Percentiles rank a stretch among this genome's conserved stretches.
phyloP scores from a whole-genome alignment of 2,329 filamentous ascomycete genomes.

The Aspergillus ochraceus region DNA sequence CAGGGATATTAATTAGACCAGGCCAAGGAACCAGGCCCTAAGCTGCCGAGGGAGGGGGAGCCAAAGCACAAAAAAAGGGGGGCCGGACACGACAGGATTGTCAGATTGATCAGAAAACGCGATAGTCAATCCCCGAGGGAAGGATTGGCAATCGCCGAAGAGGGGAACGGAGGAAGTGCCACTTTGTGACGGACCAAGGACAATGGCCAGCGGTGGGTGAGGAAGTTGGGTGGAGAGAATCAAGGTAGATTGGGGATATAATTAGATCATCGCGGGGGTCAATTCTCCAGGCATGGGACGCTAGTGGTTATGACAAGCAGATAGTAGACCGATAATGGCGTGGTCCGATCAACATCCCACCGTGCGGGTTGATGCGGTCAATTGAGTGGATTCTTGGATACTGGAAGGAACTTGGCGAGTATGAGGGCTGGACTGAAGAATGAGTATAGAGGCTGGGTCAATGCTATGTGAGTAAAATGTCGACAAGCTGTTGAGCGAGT shows the following conservation, averaged over 20 bases:
- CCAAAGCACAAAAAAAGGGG: background rate
- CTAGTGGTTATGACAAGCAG: slow-evolving; percentile 6
- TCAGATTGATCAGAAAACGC: background rate
- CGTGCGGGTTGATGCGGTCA: background rate
- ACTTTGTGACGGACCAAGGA: slow-evolving; percentile 13
- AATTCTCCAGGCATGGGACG: slow-evolving; percentile 1
- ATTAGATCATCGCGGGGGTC: slow-evolving; percentile 19
- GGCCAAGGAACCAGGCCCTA: background rate
- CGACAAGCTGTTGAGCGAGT: too few relatives aligned
- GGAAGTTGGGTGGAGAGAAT: slow-evolving; percentile 15
- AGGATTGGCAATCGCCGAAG: too few relatives aligned
- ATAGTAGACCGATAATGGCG: slow-evolving; percentile 3
- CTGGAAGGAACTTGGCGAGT: too few relatives aligned
- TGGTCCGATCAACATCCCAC: slow-evolving; percentile 4
- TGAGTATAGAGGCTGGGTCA: background rate
- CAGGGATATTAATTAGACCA: slow-evolving; percentile 7
- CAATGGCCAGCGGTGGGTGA: slow-evolving; percentile 8
- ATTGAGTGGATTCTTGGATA: background rate
- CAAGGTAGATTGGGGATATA: slow-evolving; percentile 24
- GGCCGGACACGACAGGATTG: background rate
- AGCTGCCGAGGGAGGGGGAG: background rate
- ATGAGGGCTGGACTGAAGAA: too few relatives aligned
- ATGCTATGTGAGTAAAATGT: background rate
- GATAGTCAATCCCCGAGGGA: background rate
- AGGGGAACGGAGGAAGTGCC: background rate